Percentiles rank a stretch among this genome's conserved stretches.
Evolutionary conservation across 495 filamentous ascomycete species (phyloP).

Genomic region (Wilcoxina mikolae): DNA sequence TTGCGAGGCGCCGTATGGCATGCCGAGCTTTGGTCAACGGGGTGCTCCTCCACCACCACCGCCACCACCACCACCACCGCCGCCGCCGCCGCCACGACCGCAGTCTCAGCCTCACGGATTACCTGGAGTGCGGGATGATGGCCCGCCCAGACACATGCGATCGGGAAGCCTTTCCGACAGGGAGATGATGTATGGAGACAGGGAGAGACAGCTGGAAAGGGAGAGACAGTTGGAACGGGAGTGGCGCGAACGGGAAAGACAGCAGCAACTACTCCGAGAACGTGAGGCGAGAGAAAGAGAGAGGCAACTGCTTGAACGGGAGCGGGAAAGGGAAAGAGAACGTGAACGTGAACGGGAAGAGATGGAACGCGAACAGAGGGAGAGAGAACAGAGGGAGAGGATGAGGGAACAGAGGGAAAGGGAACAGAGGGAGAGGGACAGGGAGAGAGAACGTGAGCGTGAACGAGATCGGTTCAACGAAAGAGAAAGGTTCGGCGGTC

Average conservation of each 20-base stretch:
- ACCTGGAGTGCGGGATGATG: slow-evolving; percentile 10
- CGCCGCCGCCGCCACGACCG: slow-evolving; percentile 18
- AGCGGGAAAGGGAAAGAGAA: slow-evolving; percentile 24
- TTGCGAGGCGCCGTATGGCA: slow-evolving; percentile 12
- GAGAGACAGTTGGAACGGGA: slow-evolving; percentile 15
- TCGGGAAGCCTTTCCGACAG: slow-evolving; percentile 9
- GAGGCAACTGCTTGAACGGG: slow-evolving; percentile 7
- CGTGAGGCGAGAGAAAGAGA: no score
- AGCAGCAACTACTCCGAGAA: no score
- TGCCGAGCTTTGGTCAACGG: neutral
- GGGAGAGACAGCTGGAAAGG: slow-evolving; percentile 20
- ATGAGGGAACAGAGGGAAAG: slow-evolving; percentile 15
- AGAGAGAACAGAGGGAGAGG: slow-evolving; percentile 8
- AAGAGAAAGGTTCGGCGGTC: neutral
- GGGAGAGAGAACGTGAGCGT: slow-evolving; percentile 14
- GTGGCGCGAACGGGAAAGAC: slow-evolving; percentile 13
- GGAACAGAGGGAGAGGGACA: slow-evolving; percentile 8
- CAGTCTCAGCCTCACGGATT: slow-evolving; percentile 21
- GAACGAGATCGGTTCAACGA: slow-evolving; percentile 18
- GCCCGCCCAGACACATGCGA: slow-evolving; percentile 8
- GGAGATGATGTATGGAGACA: slow-evolving; percentile 16
- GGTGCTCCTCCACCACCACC: slow-evolving; percentile 31
- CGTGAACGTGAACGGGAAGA: slow-evolving; percentile 11
- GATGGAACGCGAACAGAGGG: no score
- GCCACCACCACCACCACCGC: slow-evolving; percentile 9